phyloP scores from a whole-genome alignment of 768 basidiomycete species.

The Arthromyces matolae region DNA sequence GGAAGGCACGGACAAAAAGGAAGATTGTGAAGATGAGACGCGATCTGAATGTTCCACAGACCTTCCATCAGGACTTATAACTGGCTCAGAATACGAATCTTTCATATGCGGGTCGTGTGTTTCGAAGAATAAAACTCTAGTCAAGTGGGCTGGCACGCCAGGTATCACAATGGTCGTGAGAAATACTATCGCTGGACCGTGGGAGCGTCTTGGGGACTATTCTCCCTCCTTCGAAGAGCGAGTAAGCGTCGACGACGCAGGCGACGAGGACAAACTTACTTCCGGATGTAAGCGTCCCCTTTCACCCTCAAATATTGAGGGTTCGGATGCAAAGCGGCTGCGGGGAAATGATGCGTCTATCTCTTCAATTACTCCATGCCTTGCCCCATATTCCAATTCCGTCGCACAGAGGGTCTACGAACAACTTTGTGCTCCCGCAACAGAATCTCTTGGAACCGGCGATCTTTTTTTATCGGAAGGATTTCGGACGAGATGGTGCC shows the following conservation, averaged over 20 bases:
- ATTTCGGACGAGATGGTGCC: slow-evolving; percentile 79
- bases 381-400: slow-evolving; percentile 50
- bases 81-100: slow-evolving; percentile 67
- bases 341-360: slow-evolving; percentile 24
- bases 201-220: slow-evolving; percentile 47
- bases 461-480: slow-evolving; percentile 75
- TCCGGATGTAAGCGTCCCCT: slow-evolving; percentile 50
- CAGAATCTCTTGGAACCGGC: slow-evolving; percentile 47
- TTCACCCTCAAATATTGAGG: slow-evolving; percentile 33
- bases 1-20: slow-evolving; percentile 17
- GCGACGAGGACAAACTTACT: slow-evolving; percentile 14
- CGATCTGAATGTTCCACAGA: slow-evolving; percentile 60
- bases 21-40: slow-evolving; percentile 41
- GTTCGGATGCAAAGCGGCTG: slow-evolving; percentile 34
- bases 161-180: slow-evolving; percentile 69
- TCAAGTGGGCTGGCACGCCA: slow-evolving; percentile 62
- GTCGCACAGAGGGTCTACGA: slow-evolving; percentile 44
- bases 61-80: slow-evolving; percentile 65
- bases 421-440: slow-evolving; percentile 18
- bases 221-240: slow-evolving; percentile 21
- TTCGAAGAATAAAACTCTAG: slow-evolving; percentile 46
- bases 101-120: slow-evolving; percentile 75
- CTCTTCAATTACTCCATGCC: slow-evolving; percentile 34
- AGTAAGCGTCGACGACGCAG: slow-evolving; percentile 23
- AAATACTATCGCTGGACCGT: slow-evolving; percentile 38